These are phyloP conservation scores for Basipetospora chlamydospora DNA, from an alignment of 2,329 filamentous ascomycete species.

Conservation along the genomic window DNA sequence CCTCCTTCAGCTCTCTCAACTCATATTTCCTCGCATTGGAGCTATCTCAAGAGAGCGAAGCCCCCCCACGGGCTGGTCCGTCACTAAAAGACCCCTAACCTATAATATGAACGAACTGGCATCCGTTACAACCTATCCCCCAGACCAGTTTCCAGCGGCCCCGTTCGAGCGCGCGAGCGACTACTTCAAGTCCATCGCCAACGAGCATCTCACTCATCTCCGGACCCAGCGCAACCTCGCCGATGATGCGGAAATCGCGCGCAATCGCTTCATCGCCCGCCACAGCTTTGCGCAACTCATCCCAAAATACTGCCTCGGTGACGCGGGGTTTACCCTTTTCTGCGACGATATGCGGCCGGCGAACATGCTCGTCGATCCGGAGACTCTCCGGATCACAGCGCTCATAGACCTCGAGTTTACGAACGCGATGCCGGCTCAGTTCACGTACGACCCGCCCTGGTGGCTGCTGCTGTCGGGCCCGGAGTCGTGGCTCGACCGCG, in stretches of 20 bases:
- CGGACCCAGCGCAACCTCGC: slow-evolving; percentile 18
- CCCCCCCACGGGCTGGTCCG: slow-evolving; percentile 14
- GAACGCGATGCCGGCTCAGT: slow-evolving; percentile 24
- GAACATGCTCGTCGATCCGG: slow-evolving; percentile 23
- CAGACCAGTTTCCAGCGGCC: slow-evolving; percentile 13
- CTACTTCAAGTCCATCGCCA: slow-evolving; percentile 16
- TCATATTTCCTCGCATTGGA: slow-evolving; percentile 17
- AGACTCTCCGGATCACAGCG: slow-evolving; percentile 20
- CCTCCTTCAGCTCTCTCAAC: slow-evolving; percentile 16
- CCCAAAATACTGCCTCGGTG: slow-evolving; percentile 14
- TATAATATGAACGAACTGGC: slow-evolving; percentile 24
- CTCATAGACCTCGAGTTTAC: slow-evolving; percentile 26
- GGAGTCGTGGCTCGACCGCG: slow-evolving; percentile 12
- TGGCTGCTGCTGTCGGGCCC: slow-evolving; percentile 20
- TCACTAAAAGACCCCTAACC: slow-evolving; percentile 20
- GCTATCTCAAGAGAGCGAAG: slow-evolving; percentile 17
- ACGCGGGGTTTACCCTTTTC: slow-evolving; percentile 20
- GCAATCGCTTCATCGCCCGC: slow-evolving; percentile 18
- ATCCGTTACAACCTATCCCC: slow-evolving; percentile 16
- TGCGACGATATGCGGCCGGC: slow-evolving; percentile 22
- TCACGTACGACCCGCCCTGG: slow-evolving; percentile 21
- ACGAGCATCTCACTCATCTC: slow-evolving; percentile 14
- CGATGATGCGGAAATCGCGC: slow-evolving; percentile 13
- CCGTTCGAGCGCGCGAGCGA: slow-evolving; percentile 17
- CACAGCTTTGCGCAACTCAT: slow-evolving; percentile 18